Conservation (phyloP, 305 asterid species). For the Caryopteris hybrid region DNA sequence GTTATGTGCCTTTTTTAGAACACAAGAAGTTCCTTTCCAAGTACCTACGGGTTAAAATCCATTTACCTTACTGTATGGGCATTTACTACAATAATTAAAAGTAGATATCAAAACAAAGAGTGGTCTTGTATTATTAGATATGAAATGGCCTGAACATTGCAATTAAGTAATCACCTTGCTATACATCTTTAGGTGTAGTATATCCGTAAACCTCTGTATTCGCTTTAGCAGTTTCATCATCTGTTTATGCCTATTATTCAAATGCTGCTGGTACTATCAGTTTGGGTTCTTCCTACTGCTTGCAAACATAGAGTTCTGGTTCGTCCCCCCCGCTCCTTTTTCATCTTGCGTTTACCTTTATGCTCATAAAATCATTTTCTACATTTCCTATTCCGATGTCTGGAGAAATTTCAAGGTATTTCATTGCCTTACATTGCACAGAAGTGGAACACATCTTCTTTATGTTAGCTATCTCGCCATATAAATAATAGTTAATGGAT, state of each 20-base stretch:
- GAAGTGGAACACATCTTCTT: background rate
- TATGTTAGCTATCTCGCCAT: background rate
- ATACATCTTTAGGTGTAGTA: background rate
- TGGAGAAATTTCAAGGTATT: background rate
- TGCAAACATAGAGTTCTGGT: background rate
- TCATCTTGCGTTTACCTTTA: background rate
- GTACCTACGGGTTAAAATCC: background rate
- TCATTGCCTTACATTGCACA: background rate
- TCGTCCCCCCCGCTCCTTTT: background rate
- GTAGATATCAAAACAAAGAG: background rate
- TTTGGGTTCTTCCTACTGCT: conserved; percentile 4
- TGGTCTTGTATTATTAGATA: background rate
- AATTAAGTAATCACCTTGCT: background rate
- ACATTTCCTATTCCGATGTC: no score
- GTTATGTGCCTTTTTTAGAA: background rate
- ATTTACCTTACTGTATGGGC: background rate
- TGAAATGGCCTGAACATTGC: background rate
- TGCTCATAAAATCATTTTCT: background rate
- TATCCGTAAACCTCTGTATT: background rate
- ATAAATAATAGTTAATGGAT: background rate
- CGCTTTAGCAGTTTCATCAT: background rate
- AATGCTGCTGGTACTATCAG: background rate
- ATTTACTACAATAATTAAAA: background rate
- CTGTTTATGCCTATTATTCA: background rate
- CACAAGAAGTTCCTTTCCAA: background rate